A percentile compares a stretch with the other conserved stretches of the same genome.
Evolutionary conservation across 2,329 filamentous ascomycete genomes (phyloP).

Genomic region (Xylariaceae sp.): DNA sequence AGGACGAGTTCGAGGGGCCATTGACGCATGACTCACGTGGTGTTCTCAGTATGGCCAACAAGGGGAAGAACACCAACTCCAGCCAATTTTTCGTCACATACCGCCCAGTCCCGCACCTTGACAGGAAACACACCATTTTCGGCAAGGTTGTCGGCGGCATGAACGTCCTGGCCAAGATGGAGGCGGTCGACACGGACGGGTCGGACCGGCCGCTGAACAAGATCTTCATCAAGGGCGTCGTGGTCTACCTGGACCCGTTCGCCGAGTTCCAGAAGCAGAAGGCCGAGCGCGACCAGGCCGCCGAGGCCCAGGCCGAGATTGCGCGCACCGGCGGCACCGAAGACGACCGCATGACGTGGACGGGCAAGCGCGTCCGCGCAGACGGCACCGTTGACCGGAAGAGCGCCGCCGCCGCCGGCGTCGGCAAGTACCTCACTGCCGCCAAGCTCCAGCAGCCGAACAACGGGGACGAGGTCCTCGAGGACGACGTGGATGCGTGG

Average conservation of each 20-base stretch:
- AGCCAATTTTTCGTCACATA: constrained; percentile 95
- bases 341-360: constrained; percentile 91
- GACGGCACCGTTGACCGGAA: constrained; percentile 50
- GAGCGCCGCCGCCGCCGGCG: constrained; percentile 34
- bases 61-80: constrained; percentile 95
- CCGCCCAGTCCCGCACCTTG: constrained; percentile 73
- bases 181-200: constrained; percentile 68
- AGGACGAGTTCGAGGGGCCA: constrained; percentile 88
- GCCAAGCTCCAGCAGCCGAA: constrained; percentile 31
- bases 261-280: constrained; percentile 82
- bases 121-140: constrained; percentile 97
- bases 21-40: constrained; percentile 76
- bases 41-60: constrained; percentile 91
- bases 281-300: constrained; percentile 51
- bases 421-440: constrained; percentile 78
- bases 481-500: constrained; percentile 53
- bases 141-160: constrained; percentile 73
- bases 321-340: constrained; percentile 63
- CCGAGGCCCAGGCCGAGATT: constrained; percentile 54
- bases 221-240: constrained; percentile 73
- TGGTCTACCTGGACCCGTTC: constrained; percentile 89
- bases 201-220: constrained; percentile 68
- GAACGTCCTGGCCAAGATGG: constrained; percentile 66
- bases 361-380: constrained; percentile 76
- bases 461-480: constrained; percentile 52